Base-by-base conservation (phyloP, 371 early-diverging fungal genomes). In the Zychaea mexicana region DNA sequence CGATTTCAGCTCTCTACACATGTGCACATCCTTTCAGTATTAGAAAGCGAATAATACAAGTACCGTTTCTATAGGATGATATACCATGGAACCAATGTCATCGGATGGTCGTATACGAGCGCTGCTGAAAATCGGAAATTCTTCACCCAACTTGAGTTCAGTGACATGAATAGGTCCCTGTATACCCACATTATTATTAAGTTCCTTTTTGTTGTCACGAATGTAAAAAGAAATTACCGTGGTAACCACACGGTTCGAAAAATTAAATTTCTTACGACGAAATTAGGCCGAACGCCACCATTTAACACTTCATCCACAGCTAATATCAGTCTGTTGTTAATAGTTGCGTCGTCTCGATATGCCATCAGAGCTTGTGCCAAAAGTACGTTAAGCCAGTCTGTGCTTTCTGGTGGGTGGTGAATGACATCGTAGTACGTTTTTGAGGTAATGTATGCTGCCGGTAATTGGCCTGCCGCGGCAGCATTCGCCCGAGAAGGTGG, bases 311-410 rank as follows among this genome's bases (percentile, higher is more conserved):
- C 87, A 65, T 93, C 94, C 19, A 97, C 69, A 0, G 90, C 85
- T 13, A 81, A 73, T 17, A 92, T 86, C 32, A 96, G 73, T 12
- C 89, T 76, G 68, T 88, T 83, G 57, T 92, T 89, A 46, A 92
- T 84, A 33, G 87, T 88, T 3, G 91, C 90, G 64, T 96, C 95
- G 27, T 88, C 86, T 45, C 98, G 82, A 70, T 92, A 94, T 56
- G 90, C 88, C 42, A 90, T 79, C 32, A 96, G 87, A 0, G 89
- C 81, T 74, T 96, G 96, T 0, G 94, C 98, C 33, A 96, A 55
- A 38, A 97, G 72, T 3, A 96, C 94, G 54, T 93, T 96, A 49
- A 96, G 86, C 98, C 98, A 97, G 66, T 94, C 94, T 60, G 91
- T 87, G 31, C 94, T 88, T 69, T 97, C 98, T 0, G 91, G 85